Base-by-base conservation (phyloP, 1,284 basidiomycete species). In the Salmacisia buchloeana region DNA sequence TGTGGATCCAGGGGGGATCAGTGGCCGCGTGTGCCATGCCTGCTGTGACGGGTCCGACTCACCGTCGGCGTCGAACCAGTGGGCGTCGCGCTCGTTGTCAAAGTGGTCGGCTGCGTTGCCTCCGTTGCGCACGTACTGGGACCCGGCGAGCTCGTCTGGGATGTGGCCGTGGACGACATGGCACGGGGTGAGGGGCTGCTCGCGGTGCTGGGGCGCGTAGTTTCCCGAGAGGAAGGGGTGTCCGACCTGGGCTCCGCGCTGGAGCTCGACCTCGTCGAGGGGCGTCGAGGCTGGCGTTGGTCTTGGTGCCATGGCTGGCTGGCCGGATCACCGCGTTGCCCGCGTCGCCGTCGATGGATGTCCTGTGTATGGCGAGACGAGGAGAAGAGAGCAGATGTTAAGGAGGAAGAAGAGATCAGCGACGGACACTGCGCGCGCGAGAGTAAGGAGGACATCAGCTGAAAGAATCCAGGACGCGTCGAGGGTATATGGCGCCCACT, bases 91-190 rank as follows among this genome's bases (percentile, higher is more conserved):
- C 46, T 69, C 71, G 34, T 45, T 61, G 58, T 67, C 71, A 59
- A 63, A 69, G 57, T 64, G 66, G 54, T 67, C 72, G 34, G 66
- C 74, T 0, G 83, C 82, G 63, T 83, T 83, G n/a, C 82, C 81
- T 12, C 83, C 83, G 64, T 84, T 84, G 46, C 83, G 71, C 33
- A 83, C 79, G 65, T 84, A 84, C 72, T 71, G 78, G 61, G 77
- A 73, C 29, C 78, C 80, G 0, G 69, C 70, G 23, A 81, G 70
- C 63, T 80, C 76, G 1, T 36, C 18, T 0, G 80, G 80, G n/a
- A 81, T 66, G 3, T 63, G 33, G 15, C 80, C 80, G 6, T 63
- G 49, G 35, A 64, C 67, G n/a, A 71, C 57, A 3, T 23, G 12
- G 62, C 79, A 80, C 13, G 71, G 66, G 13, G 75, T 79, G 29